phyloP scores from a whole-genome alignment of 768 basidiomycete species.

The Lentinula lateritia region DNA sequence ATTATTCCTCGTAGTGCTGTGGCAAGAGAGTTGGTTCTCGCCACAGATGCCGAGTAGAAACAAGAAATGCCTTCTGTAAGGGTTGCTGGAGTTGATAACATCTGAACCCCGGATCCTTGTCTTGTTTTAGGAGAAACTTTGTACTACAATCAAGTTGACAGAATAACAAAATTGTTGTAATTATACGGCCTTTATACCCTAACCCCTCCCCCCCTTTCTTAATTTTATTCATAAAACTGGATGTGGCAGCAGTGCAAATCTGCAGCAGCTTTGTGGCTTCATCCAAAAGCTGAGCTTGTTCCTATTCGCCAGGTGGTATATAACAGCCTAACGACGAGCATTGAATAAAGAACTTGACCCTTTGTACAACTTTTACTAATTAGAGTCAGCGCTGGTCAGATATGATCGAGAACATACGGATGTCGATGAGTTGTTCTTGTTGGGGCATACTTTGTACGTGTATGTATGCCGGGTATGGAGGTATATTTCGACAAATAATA shows the following conservation, averaged over 20 bases:
- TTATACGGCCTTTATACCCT: slow-evolving; percentile 35
- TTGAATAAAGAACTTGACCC: slow-evolving; percentile 22
- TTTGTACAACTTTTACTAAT: slow-evolving; percentile 56
- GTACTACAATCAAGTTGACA: background rate
- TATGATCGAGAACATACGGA: slow-evolving; percentile 26
- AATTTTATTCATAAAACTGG: slow-evolving; percentile 63
- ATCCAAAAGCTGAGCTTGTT: slow-evolving; percentile 41
- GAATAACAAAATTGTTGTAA: slow-evolving; percentile 9
- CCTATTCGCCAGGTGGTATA: slow-evolving; percentile 16
- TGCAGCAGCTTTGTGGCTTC: slow-evolving; percentile 58
- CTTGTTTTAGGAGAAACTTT: background rate
- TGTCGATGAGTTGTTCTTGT: no score
- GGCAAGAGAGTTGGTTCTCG: background rate
- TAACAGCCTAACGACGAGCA: background rate
- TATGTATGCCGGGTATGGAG: no score
- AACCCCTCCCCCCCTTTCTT: no score
- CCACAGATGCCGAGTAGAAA: background rate
- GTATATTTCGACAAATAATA: no score
- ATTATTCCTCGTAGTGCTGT: background rate
- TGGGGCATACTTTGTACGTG: no score
- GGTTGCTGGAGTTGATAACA: no score
- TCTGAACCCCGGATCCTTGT: background rate
- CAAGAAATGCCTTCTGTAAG: no score
- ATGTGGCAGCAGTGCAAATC: slow-evolving; percentile 57
- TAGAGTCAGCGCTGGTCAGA: slow-evolving; percentile 29